Evolutionary conservation across 2,329 filamentous ascomycete genomes (phyloP).

Genomic region (Colletotrichum sp.): DNA sequence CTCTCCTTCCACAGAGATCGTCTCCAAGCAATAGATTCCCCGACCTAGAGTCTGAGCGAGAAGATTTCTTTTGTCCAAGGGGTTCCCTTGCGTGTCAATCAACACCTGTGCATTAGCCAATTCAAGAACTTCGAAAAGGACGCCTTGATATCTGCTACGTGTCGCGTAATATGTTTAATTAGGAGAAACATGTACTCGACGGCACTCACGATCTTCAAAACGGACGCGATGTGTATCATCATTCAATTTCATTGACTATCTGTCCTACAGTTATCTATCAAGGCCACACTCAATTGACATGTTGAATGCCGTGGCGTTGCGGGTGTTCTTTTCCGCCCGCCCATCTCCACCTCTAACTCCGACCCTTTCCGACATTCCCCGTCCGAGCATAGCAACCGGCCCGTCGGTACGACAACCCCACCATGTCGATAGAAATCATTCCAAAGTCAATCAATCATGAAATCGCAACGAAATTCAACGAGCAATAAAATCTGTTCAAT

Average conservation of each 20-base stretch:
- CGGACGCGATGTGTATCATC: background rate
- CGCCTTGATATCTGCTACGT: background rate
- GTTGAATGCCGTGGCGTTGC: background rate
- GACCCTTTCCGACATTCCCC: conserved; percentile 11
- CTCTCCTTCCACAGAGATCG: conserved; percentile 54
- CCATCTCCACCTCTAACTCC: conserved; percentile 4
- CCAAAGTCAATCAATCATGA: background rate
- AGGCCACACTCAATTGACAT: background rate
- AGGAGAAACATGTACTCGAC: background rate
- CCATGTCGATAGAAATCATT: background rate
- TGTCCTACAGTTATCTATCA: background rate
- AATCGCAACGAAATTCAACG: background rate
- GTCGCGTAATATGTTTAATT: conserved; percentile 14
- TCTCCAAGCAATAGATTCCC: conserved; percentile 67
- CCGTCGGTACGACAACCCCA: background rate
- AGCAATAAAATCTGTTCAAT: background rate
- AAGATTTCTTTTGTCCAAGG: conserved; percentile 56
- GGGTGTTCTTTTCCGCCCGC: background rate
- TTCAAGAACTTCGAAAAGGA: conserved; percentile 35
- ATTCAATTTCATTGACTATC: background rate
- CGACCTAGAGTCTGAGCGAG: conserved; percentile 28
- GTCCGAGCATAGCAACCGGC: conserved; percentile 4
- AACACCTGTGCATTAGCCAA: conserved; percentile 68
- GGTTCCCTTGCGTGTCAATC: conserved; percentile 54
- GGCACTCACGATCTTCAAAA: background rate